Percentiles rank a stretch among this genome's conserved stretches.
Evolutionary conservation across 2,329 filamentous ascomycete genomes (phyloP).

Genomic region (Neophaeococcomyces aloes): DNA sequence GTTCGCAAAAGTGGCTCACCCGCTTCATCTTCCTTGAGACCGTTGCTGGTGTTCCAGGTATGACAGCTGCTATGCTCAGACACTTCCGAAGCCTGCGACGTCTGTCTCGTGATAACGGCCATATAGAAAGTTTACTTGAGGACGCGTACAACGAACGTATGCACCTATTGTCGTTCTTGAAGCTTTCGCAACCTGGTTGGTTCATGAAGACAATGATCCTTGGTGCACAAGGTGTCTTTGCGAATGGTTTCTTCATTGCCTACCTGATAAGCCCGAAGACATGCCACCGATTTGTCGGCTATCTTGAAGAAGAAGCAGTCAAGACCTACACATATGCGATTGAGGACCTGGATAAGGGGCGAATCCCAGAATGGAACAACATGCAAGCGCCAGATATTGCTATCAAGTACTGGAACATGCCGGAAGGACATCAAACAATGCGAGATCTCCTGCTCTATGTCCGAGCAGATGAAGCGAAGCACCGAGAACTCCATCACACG

Average conservation of each 20-base stretch:
- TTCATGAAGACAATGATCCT: conserved; percentile 92
- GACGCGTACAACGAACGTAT: conserved; percentile 90
- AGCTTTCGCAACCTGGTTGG: conserved; percentile 72
- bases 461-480: conserved; percentile 77
- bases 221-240: conserved; percentile 89
- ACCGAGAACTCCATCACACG: conserved; percentile 93
- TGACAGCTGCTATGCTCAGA: conserved; percentile 90
- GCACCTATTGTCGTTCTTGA: conserved; percentile 87
- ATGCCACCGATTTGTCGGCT: conserved; percentile 91
- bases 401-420: conserved; percentile 87
- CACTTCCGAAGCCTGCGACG: conserved; percentile 75
- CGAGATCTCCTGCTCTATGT: conserved; percentile 79
- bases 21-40: conserved; percentile 90
- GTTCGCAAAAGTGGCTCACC: conserved; percentile 78
- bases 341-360: conserved; percentile 73
- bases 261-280: conserved; percentile 81
- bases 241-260: conserved; percentile 81
- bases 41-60: conserved; percentile 88
- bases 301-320: conserved; percentile 94
- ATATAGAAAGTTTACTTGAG: conserved; percentile 84
- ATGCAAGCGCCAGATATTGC: conserved; percentile 81
- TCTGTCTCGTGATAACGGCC: conserved; percentile 89
- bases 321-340: conserved; percentile 89
- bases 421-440: conserved; percentile 72
- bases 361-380: conserved; percentile 68